Evolutionary conservation across 805 yeast species (phyloP), one percentile per base, ranked within the genome.

Genomic region (Saturnispora sekii): DNA sequence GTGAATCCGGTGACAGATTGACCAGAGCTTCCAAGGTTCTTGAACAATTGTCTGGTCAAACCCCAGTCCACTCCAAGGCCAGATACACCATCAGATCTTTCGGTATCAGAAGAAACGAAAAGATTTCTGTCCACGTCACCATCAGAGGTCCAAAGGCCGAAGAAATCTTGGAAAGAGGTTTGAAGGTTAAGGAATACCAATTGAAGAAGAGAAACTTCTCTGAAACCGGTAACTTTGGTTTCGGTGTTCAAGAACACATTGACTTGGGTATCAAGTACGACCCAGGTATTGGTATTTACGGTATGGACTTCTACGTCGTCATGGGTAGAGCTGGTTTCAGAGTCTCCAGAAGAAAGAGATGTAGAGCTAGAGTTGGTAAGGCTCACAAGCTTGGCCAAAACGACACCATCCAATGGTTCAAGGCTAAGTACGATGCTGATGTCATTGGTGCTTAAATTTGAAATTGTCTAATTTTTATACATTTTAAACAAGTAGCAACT

Each of bases 1-100:
- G 98, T 79, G 98, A 93, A 79, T 89, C 97, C 74, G 98, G 98
- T 81, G 98, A 93, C 76, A 85, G 97, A 84, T 87, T 93, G 74
- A 93, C 98, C 79, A 90, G 98, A 85, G 98, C 98, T 65, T 93
- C 98, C 70, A 93, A 93, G 82, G 98, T 93, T 67, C 81, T 93
- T 70, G 98, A 93, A 79, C 98, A 93, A 80, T 84, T 93, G 66
- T 90, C 97, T 63, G 98, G 98, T 89, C 98, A 93, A 79, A 93
- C 98, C 66, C 98, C 98, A 72, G 98, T 93, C 64, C 96, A 86
- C 74, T 89, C 97, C 65, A 93, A 93, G 84, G 98, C 98, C 66
- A 86, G 98, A 80, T 93, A 93, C 87, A 93, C 98, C 60, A 97
- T 93, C 67, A 88, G 98, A 84, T 85, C 97, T 57, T 93, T 93